Evolutionary conservation across 108 stramenopile genomes (phyloP).

Genomic region (Nitzschia palea): DNA sequence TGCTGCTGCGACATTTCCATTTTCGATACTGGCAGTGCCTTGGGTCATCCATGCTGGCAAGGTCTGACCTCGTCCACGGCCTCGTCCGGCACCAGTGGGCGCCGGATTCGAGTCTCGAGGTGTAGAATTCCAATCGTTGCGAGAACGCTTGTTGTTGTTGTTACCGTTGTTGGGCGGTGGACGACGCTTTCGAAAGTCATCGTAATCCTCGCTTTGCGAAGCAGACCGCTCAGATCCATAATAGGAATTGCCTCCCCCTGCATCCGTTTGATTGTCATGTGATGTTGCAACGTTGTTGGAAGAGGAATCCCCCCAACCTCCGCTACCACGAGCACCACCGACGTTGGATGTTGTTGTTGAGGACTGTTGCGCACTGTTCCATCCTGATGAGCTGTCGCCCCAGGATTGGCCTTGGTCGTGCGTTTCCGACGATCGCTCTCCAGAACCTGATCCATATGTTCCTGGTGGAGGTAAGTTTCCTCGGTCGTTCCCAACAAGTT

Average conservation of each 20-base stretch:
- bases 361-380: too few species aligned
- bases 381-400: neutral
- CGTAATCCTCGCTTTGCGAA: too few species aligned
- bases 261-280: slow-evolving; percentile 9
- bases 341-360: neutral
- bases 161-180: neutral
- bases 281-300: slow-evolving; percentile 5
- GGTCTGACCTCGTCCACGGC: slow-evolving; percentile 35
- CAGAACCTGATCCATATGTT: too few species aligned
- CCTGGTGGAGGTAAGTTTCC: too few species aligned
- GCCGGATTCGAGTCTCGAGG: neutral
- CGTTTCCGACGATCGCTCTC: too few species aligned
- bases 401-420: neutral
- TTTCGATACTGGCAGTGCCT: slow-evolving; percentile 2
- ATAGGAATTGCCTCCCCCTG: neutral
- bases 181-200: neutral
- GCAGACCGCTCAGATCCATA: neutral
- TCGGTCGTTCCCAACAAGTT: too few species aligned
- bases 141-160: slow-evolving; percentile 1
- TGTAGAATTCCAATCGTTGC: neutral
- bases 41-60: slow-evolving; percentile 51
- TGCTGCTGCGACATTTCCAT: neutral
- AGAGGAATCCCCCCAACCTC: neutral
- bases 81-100: slow-evolving; percentile 16
- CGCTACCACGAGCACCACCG: neutral